Evolutionary conservation across 495 filamentous ascomycete genomes (phyloP), one percentile per base, ranked within the genome.

Genomic region (Talaromyces liani): DNA sequence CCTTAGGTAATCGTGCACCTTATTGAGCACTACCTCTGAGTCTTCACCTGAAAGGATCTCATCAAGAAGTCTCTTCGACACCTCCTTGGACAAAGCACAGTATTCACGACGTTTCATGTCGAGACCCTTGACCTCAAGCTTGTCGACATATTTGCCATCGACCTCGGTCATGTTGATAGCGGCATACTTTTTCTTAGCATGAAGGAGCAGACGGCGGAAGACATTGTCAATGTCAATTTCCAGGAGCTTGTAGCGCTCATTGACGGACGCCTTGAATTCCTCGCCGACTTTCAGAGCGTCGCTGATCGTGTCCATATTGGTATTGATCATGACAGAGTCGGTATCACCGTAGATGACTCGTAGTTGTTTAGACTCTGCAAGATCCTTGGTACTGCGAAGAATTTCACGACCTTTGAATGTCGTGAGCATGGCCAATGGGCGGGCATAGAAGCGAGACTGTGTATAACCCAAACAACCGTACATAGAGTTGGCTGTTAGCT

Each of bases 261-360:
- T 98, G 74, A 98, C 88, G 14, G 83, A 79, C 65, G 80, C 82
- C 76, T 90, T 91, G 74, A 91, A 90, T 57, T 91, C 88, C 62
- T 86, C 85, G 45, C 95, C 95, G 58, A 98, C 86, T 69, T 92
- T 91, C 36, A 97, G 73, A 16, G 94, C 93, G 66, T 96, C 93
- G 31, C 89, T 87, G 31, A 98, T 90, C 62, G 90, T 96, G 71
- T 97, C 91, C 58, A 91, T 91, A 72, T 97, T 97, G 56, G 94
- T 96, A 69, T 98, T 98, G 76, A 98, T 97, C 94, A 98, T 98
- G 76, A 98, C 94, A 24, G 94, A 98, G 73, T 98, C 94, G 24
- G 94, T 98, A 77, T 98, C 94, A 76, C 94, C 94, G 71, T 98
- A 98, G 63, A 98, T 96, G 72, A 98, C 94, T 65, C 90, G 87